Evolutionary conservation across 163 green algal species (phyloP).

Genomic region (Scenedesmus sp.): DNA sequence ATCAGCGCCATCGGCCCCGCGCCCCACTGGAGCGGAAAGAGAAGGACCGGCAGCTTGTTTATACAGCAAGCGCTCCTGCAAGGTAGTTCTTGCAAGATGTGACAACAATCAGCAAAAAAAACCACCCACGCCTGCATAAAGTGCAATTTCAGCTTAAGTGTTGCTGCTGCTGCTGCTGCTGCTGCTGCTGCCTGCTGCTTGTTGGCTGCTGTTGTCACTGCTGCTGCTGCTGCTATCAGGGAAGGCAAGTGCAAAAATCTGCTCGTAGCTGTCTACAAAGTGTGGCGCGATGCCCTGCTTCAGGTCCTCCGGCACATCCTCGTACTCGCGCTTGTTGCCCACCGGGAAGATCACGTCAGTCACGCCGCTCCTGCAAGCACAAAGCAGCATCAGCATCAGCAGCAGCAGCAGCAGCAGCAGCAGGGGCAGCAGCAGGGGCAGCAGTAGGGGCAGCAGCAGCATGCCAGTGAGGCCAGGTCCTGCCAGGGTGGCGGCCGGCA

Average conservation of each 20-base stretch:
- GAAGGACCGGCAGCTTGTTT: background rate
- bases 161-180: background rate
- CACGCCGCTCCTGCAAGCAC: slow-evolving; percentile 68
- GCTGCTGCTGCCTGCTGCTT: background rate
- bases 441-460: no score
- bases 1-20: no score
- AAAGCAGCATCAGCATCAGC: background rate
- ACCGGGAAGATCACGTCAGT: slow-evolving; percentile 86
- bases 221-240: background rate
- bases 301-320: slow-evolving; percentile 90
- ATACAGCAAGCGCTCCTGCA: background rate
- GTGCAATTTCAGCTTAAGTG: no score
- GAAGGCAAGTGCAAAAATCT: slow-evolving; percentile 81
- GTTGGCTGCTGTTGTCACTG: background rate
- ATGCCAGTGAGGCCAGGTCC: no score
- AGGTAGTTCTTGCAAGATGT: background rate
- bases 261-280: slow-evolving; percentile 88
- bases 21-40: no score
- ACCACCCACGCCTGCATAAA: no score
- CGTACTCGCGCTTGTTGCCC: slow-evolving; percentile 89
- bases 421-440: background rate
- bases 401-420: background rate
- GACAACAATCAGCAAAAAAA: background rate
- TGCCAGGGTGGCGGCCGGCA: no score
- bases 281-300: slow-evolving; percentile 83